Conservation (phyloP, 768 basidiomycete species). For the Heimioporus sp. region DNA sequence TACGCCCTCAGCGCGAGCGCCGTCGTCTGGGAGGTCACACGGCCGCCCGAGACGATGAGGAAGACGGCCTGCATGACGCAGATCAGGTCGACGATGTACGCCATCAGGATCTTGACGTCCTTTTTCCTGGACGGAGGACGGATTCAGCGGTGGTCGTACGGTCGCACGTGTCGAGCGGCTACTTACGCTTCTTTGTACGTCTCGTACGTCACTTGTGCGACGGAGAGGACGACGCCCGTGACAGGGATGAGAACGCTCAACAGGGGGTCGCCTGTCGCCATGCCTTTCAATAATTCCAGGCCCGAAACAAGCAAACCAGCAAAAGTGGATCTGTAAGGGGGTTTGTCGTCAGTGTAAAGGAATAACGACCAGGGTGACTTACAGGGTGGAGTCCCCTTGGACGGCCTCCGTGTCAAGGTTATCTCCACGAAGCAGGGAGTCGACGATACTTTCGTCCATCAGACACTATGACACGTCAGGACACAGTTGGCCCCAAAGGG, state of each 20-base stretch:
- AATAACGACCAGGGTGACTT: no score
- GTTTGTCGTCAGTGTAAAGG: neutral
- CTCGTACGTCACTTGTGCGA: neutral
- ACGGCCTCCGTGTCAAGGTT: neutral
- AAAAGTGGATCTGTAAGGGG: neutral
- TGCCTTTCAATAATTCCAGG: neutral
- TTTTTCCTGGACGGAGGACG: neutral
- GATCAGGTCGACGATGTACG: constrained; percentile 11
- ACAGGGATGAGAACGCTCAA: neutral
- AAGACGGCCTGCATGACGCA: constrained; percentile 15
- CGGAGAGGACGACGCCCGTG: neutral
- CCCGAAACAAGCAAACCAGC: neutral
- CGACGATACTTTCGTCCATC: constrained; percentile 2
- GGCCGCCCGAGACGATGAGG: neutral
- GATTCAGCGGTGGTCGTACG: neutral
- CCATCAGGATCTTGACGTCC: constrained; percentile 12
- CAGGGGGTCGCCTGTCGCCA: neutral
- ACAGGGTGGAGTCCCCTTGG: no score
- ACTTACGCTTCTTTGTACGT: constrained; percentile 8
- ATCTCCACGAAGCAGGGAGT: constrained; percentile 1
- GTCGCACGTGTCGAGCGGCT: no score
- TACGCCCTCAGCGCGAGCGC: neutral
- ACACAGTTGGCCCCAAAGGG: neutral
- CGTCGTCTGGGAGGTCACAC: neutral
- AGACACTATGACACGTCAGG: constrained; percentile 3